Evolutionary conservation across 805 yeast species (phyloP), one percentile per base, ranked within the genome.

Genomic region (Suhomyces sp.): DNA sequence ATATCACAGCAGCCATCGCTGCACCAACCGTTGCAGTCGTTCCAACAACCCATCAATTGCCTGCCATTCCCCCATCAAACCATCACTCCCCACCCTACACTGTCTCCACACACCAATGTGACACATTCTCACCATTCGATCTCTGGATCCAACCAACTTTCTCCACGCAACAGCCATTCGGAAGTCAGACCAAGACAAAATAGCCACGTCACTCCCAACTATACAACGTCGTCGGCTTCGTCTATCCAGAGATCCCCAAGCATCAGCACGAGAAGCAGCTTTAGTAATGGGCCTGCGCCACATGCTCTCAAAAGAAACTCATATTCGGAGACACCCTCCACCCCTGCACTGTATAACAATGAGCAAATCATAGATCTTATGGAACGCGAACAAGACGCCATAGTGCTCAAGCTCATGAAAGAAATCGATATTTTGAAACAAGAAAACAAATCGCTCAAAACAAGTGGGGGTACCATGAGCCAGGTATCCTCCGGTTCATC

Each of bases 351-450:
- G 20, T 20, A 25, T 6, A 61, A 60, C 24, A 63, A 68, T 6
- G 81, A 72, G 19, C 74, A 76, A 42, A 64, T 76, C 13, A 70
- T 78, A 24, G 80, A 78, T 50, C 52, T 69, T 22, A 76, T 83
- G 79, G 90, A 83, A 48, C 68, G 79, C 34, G 88, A 83, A 56
- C 88, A 83, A 53, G 90, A 83, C 50, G 86, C 84, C 2, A 79
- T 81, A 16, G 88, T 82, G 13, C 60, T 81, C 50, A 74, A 72
- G 53, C 60, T 82, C 26, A 81, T 80, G 77, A 71, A 74, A 35
- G 87, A 82, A 51, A 80, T 83, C 22, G 65, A 65, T 17, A 39
- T 45, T 5, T 55, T 82, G 41, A 74, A 72, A 44, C 76, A 74
- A 12, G 86, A 80, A 46, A 77, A 74, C 45, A 63, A 63, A 25